Percentiles rank a stretch among this genome's conserved stretches.
Evolutionary conservation across 2,329 filamentous ascomycete genomes (phyloP).

Genomic region (Aureobasidium leucospermi): DNA sequence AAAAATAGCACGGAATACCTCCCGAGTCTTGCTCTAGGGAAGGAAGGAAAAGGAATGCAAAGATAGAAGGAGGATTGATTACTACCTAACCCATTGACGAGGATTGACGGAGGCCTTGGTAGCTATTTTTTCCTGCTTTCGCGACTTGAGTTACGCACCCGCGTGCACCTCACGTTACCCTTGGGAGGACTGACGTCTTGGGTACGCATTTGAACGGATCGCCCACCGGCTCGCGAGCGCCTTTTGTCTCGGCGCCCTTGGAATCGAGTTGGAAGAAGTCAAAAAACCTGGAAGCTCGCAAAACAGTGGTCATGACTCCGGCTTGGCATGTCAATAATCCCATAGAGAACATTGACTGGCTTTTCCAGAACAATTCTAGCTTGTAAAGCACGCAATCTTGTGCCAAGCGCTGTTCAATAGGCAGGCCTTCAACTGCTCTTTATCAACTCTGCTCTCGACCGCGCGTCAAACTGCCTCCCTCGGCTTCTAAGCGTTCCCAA

Average conservation of each 20-base stretch:
- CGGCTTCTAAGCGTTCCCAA: background rate
- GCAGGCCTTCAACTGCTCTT: too few species aligned
- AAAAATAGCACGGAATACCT: background rate
- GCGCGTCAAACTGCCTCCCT: background rate
- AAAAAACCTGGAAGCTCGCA: background rate
- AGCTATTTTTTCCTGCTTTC: constrained; percentile 8
- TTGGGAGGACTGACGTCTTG: background rate
- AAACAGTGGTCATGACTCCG: background rate
- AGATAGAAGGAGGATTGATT: background rate
- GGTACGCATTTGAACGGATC: background rate
- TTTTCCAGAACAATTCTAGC: too few species aligned
- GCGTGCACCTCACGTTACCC: background rate
- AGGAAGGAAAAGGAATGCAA: background rate
- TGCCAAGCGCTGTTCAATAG: too few species aligned
- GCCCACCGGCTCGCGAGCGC: background rate
- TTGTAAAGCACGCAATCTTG: too few species aligned
- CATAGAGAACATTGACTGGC: too few species aligned
- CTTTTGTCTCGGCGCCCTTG: background rate
- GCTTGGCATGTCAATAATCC: background rate
- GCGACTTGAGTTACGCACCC: background rate
- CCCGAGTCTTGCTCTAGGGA: constrained; percentile 11
- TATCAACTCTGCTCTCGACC: background rate
- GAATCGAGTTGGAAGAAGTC: background rate
- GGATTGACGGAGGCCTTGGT: background rate
- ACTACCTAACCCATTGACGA: background rate